Evolutionary conservation across 2,329 filamentous ascomycete species (phyloP), one percentile per base, ranked within the genome.

Genomic region (Pseudogymnoascus sp.): DNA sequence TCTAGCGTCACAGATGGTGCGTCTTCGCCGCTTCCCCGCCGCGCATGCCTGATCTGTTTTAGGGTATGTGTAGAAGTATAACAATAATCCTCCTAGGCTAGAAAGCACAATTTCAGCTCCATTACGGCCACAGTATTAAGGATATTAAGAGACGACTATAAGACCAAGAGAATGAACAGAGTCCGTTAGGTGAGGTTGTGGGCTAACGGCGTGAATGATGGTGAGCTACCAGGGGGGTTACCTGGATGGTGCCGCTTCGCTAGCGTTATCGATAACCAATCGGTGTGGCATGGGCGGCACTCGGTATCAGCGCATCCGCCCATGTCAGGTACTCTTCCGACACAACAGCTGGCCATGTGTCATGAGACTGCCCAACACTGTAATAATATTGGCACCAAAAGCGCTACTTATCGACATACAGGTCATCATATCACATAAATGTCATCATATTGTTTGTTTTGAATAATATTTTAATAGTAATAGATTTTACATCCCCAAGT

Each of bases 221-320:
- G 45, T 30, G 26, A 52, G 45, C 45, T 52, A 33, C 45, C 41
- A 28, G 23, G 45, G 45, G 45, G 45, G 45, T 30, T 52, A 52
- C 45, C 45, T 52, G 45, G 45, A 8, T 52, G 45, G 45, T 52
- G 45, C 45, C 45, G 26, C 45, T 52, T 52, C 45, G 45, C 26
- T 52, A 52, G 45, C 45, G 45, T 52, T 52, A 52, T 52, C 45
- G 45, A 52, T 52, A 52, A 52, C 45, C 45, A 52, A 52, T 52
- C 26, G 45, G n/a, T 52, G 45, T 9, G 26, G n/a, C 33, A 52
- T n/a, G 26, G 45, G 45, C 45, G 45, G 45, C 45, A 52, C 45
- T 52, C 26, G 45, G 45, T 52, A 52, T 52, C 45, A 52, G 26
- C 45, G 15, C 45, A 52, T 12, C 26, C 45, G 45, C 26, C 41